Percentiles rank a stretch among this genome's conserved stretches.
Evolutionary conservation across 1,139 yeast genomes (phyloP).

Genomic region (Spencermartinsiella ligniputridi): DNA sequence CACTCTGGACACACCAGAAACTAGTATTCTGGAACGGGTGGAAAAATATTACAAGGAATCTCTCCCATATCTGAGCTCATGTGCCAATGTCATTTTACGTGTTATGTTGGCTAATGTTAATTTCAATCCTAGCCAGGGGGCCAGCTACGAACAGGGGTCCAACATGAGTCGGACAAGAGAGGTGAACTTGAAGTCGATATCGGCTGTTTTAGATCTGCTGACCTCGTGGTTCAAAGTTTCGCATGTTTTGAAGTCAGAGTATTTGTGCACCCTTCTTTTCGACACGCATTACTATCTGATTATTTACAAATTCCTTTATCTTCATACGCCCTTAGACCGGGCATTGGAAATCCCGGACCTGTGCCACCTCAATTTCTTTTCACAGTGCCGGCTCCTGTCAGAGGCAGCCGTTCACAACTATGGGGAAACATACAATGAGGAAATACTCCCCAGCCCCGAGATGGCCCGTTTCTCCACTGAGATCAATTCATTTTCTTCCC

Average conservation of each 20-base stretch:
- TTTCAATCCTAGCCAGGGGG: conserved; percentile 22
- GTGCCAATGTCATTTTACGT: conserved; percentile 60
- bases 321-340: conserved; percentile 27
- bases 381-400: conserved; percentile 36
- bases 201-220: conserved; percentile 50
- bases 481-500: conserved; percentile 25
- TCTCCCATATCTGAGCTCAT: conserved; percentile 54
- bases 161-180: conserved; percentile 49
- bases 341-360: conserved; percentile 33
- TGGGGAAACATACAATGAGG: conserved; percentile 6
- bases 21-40: conserved; percentile 46
- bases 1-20: conserved; percentile 4
- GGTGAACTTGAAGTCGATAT: conserved; percentile 56
- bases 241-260: conserved; percentile 76
- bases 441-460: conserved; percentile 4
- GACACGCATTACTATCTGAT: conserved; percentile 63
- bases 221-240: conserved; percentile 74
- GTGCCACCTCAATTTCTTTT: conserved; percentile 44
- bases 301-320: conserved; percentile 37
- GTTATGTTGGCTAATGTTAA: conserved; percentile 46
- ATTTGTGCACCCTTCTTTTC: conserved; percentile 63
- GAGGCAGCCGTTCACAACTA: conserved; percentile 13
- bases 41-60: conserved; percentile 55
- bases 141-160: conserved; percentile 18
- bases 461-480: conserved; percentile 4